Conservation (phyloP, 352 stramenopile species). For the Phytopythium vexans region DNA sequence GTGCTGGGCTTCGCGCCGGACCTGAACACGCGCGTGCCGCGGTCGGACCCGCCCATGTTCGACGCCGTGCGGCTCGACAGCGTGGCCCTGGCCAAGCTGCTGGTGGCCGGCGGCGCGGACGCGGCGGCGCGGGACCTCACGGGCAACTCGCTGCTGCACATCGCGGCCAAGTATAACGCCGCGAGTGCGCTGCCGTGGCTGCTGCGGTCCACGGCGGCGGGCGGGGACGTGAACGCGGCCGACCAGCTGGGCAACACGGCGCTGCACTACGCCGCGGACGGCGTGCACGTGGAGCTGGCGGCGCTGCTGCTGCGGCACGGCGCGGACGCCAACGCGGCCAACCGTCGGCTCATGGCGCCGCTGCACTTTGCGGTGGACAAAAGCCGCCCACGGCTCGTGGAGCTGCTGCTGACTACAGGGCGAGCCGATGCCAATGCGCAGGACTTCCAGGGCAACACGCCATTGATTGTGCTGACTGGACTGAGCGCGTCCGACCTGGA, state of each 20-base stretch:
- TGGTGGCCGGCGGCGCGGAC: constrained; percentile 22
- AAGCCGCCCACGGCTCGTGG: constrained; percentile 14
- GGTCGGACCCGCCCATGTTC: constrained; percentile 28
- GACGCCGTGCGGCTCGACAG: constrained; percentile 18
- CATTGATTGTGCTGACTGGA: constrained; percentile 16
- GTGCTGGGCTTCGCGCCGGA: constrained; percentile 29
- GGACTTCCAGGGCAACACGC: constrained; percentile 25
- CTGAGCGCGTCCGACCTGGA: constrained; percentile 28
- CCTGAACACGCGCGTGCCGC: constrained; percentile 20
- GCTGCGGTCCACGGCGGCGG: constrained; percentile 11
- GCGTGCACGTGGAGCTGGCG: constrained; percentile 10
- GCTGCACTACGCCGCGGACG: constrained; percentile 29
- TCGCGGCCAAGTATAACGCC: constrained; percentile 26
- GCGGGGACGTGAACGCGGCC: constrained; percentile 18
- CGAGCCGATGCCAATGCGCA: constrained; percentile 18
- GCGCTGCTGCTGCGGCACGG: constrained; percentile 13
- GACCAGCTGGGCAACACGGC: constrained; percentile 29
- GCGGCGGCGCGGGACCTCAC: constrained; percentile 12
- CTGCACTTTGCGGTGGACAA: constrained; percentile 28
- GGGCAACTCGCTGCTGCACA: constrained; percentile 28
- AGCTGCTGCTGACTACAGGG: constrained; percentile 22
- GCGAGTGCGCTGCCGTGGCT: constrained; percentile 10
- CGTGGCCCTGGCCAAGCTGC: constrained; percentile 21
- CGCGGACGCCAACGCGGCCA: constrained; percentile 20
- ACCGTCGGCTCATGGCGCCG: constrained; percentile 11